Evolutionary conservation across 2,329 filamentous ascomycete genomes (phyloP), one percentile per base, ranked within the genome.

Genomic region (Aspergillus chevalieri): DNA sequence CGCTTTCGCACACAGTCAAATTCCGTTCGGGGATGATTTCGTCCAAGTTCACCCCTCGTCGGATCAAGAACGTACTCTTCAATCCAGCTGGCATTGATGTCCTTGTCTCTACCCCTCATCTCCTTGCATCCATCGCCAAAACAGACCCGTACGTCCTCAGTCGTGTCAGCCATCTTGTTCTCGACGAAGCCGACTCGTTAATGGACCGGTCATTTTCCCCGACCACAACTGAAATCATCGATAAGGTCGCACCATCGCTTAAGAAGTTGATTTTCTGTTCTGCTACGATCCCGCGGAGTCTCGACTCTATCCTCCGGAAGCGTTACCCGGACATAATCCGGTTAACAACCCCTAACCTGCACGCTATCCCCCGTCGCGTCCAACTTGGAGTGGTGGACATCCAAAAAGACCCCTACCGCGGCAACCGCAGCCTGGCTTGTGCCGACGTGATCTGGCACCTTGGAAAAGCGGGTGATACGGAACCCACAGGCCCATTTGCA

Each of bases 181-280:
- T 95, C 44, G 94, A 98, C 65, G 94, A 98, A 74, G 94, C 94
- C 1, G 93, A 98, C 71, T 96, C 91, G 3, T 82, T 98, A 8
- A 82, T 98, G 58, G 94, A 98, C 71, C 87, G 90, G 50, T 94
- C 89, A 51, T 98, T 98, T 74, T 81, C 87, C 3, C 85, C 89
- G 1, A 84, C 86, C 21, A 97, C 93, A 0, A 86, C 82, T 9
- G 80, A 82, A 48, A 88, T 98, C 57, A 80, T 98, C 55, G 88
- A 95, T 62, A 86, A 87, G 51, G 82, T 86, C 1, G 79, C 83
- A 6, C 89, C 92, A 0, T 93, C 89, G 0, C 73, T 97, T 43
- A 82, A 89, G 63, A 88, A 95, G 65, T 78, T 98, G 21, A 79
- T 98, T 43, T 82, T 97, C 56, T 98, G 93, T 75, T 97, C 92